Evolutionary conservation across 2,329 filamentous ascomycete species (phyloP).

Genomic region (Fusarium buharicum): DNA sequence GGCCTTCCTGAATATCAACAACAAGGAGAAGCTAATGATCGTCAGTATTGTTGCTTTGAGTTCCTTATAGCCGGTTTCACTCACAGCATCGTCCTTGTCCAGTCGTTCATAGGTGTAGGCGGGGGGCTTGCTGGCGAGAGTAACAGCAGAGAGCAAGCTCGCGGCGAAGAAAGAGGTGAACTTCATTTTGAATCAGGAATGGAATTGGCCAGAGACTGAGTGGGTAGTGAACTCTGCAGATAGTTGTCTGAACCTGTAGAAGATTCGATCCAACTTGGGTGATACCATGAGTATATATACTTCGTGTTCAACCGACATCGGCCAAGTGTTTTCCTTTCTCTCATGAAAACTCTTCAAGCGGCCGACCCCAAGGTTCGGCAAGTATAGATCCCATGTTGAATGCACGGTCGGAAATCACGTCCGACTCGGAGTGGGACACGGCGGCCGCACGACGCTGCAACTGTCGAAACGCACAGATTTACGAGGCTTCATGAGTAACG

Average conservation of each 20-base stretch:
- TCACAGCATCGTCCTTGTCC: slow-evolving; percentile 44
- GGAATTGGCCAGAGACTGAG: background rate
- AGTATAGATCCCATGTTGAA: background rate
- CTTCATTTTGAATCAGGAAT: slow-evolving; percentile 31
- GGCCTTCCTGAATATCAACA: slow-evolving; percentile 53
- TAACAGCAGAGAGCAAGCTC: slow-evolving; percentile 24
- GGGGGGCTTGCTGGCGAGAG: slow-evolving; percentile 19
- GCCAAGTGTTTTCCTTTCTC: background rate
- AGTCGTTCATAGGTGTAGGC: slow-evolving; percentile 42
- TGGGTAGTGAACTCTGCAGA: slow-evolving; percentile 5
- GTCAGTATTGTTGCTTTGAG: background rate
- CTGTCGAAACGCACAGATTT: background rate
- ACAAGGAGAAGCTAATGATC: slow-evolving; percentile 48
- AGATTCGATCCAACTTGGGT: background rate
- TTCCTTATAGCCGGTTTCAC: background rate
- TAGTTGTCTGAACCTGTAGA: slow-evolving; percentile 24
- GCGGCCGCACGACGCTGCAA: background rate
- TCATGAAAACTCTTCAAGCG: background rate
- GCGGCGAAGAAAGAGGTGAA: slow-evolving; percentile 29
- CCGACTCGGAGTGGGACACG: slow-evolving; percentile 13
- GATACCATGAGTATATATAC: slow-evolving; percentile 18
- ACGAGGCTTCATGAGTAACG: background rate
- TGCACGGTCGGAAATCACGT: slow-evolving; percentile 10
- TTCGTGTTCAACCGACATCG: background rate
- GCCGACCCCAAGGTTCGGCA: background rate